Evolutionary conservation across 345 rosid genomes (phyloP).

Genomic region (Diplotaxis tenuifolia): DNA sequence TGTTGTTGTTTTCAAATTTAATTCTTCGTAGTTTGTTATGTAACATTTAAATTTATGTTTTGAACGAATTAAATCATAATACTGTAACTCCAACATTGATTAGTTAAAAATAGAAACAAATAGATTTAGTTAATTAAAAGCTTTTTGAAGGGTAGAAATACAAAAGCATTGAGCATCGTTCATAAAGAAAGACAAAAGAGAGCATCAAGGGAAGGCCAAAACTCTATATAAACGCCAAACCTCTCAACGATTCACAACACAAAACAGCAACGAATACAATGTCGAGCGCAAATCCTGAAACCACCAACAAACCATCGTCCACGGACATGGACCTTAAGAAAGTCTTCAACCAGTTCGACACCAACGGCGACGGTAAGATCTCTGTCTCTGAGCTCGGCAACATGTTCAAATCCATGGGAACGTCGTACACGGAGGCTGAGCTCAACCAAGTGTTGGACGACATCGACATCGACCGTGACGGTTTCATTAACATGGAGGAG

Average conservation of each 20-base stretch:
- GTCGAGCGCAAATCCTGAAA: constrained; percentile 9
- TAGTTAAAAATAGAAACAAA: constrained; percentile 12
- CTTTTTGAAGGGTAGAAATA: constrained; percentile 8
- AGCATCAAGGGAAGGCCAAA: constrained; percentile 8
- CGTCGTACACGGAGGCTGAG: constrained; percentile 46
- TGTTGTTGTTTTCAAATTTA: background rate
- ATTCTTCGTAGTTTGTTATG: background rate
- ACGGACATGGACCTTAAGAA: constrained; percentile 48
- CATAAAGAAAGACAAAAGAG: background rate
- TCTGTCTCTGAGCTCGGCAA: constrained; percentile 58
- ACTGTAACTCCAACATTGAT: background rate
- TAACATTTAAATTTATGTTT: background rate
- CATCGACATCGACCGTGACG: constrained; percentile 76
- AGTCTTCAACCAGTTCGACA: constrained; percentile 75
- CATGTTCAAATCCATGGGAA: constrained; percentile 69
- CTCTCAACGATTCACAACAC: background rate
- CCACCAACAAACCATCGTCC: constrained; percentile 6
- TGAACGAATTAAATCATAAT: background rate
- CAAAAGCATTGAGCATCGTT: constrained; percentile 28
- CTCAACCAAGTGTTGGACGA: constrained; percentile 60
- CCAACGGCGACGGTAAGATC: constrained; percentile 86
- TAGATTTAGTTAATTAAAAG: background rate
- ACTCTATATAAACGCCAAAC: constrained; percentile 20
- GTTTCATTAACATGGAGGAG: constrained; percentile 62
- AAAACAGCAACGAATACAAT: background rate